Evolutionary conservation across 2,329 filamentous ascomycete genomes (phyloP).

Genomic region (Penicillium sp.): DNA sequence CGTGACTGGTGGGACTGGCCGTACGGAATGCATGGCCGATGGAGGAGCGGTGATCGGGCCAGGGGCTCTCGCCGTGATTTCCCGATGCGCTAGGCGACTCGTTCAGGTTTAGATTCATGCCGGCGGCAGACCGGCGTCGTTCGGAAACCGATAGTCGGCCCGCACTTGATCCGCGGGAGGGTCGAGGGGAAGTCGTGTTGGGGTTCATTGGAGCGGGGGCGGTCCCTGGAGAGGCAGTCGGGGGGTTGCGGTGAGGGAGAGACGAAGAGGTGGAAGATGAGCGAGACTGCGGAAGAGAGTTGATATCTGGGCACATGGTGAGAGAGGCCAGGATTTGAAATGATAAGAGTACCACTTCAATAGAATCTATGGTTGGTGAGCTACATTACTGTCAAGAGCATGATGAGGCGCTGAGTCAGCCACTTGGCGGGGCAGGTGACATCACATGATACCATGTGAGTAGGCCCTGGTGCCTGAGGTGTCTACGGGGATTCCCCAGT

Average conservation of each 20-base stretch:
- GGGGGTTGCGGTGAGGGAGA: constrained; percentile 31
- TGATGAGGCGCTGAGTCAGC: constrained; percentile 13
- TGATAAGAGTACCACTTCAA: background rate
- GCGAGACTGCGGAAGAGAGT: constrained; percentile 64
- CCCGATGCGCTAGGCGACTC: constrained; percentile 29
- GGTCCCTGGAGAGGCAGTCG: constrained; percentile 52
- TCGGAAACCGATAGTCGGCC: constrained; percentile 41
- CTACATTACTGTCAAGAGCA: constrained; percentile 7
- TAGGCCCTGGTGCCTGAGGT: background rate
- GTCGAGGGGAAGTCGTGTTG: constrained; percentile 46
- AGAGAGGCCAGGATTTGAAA: background rate
- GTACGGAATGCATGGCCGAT: constrained; percentile 41
- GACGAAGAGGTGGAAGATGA: constrained; percentile 42
- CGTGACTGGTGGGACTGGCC: constrained; percentile 45
- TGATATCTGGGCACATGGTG: constrained; percentile 71
- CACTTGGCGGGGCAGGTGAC: constrained; percentile 5
- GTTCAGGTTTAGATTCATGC: constrained; percentile 41
- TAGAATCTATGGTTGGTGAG: constrained; percentile 2
- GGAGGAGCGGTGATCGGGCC: constrained; percentile 40
- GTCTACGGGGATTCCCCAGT: background rate
- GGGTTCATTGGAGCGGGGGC: constrained; percentile 59
- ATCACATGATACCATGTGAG: constrained; percentile 3
- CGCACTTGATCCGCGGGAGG: constrained; percentile 38
- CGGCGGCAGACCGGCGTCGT: constrained; percentile 44
- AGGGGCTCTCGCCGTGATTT: constrained; percentile 37